phyloP scores from a whole-genome alignment of 352 stramenopile genomes.

The Globisporangium uncinulatum region DNA sequence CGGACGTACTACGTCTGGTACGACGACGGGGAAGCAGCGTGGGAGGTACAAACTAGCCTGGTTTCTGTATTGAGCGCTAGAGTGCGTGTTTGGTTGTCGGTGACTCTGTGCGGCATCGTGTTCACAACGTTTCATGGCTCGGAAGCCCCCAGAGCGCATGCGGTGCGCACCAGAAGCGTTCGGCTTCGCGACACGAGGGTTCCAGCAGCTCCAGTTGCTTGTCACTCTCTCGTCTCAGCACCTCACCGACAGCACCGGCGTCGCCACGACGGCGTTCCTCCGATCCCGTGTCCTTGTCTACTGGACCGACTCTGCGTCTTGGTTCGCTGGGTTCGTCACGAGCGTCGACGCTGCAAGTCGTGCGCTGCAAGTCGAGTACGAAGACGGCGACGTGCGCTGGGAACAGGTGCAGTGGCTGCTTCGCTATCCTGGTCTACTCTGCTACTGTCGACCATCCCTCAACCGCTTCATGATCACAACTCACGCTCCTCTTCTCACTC shows the following conservation, averaged over 20 bases:
- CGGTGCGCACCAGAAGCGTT: slow-evolving; percentile 10
- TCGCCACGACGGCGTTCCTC: background rate
- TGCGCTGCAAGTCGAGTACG: slow-evolving; percentile 32
- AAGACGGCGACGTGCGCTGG: slow-evolving; percentile 49
- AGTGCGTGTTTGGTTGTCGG: background rate
- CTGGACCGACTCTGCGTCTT: slow-evolving; percentile 31
- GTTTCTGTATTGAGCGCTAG: background rate
- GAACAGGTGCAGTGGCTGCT: slow-evolving; percentile 17
- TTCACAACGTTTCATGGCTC: background rate
- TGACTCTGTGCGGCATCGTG: too few relatives aligned
- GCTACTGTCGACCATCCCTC: background rate
- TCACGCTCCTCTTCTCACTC: background rate
- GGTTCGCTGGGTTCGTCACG: slow-evolving; percentile 33
- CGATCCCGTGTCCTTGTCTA: slow-evolving; percentile 25
- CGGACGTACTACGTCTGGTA: slow-evolving; percentile 32
- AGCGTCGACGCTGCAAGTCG: slow-evolving; percentile 5
- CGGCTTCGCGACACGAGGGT: slow-evolving; percentile 2
- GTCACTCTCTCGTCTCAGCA: background rate
- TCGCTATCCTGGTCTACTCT: too few relatives aligned
- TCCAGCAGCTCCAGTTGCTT: slow-evolving; percentile 32
- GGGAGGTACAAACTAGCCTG: slow-evolving; percentile 20
- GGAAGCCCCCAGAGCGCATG: slow-evolving; percentile 3
- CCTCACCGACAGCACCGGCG: background rate
- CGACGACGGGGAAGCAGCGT: slow-evolving; percentile 40
- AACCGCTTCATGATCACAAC: background rate